Base-by-base conservation (phyloP, 345 rosid species). In the Noccaea caerulescens region DNA sequence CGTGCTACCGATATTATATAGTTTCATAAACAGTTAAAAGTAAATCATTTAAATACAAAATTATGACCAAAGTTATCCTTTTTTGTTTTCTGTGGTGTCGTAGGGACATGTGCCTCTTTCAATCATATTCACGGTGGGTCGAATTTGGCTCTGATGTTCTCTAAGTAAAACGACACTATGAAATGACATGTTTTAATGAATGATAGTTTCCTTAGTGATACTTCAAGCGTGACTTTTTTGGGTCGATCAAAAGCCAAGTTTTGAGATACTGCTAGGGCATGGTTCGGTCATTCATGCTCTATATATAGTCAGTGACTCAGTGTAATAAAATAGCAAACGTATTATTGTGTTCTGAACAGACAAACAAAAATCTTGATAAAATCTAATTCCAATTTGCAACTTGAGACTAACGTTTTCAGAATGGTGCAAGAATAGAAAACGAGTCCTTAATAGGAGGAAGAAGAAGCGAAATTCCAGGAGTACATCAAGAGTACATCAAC, bases 1-100 rank as follows among this genome's bases (percentile, higher is more conserved):
- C 79, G 79, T 76, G 79, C 79, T 56, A n/a, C 27, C 50, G 11
- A 62, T 76, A 38, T 56, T 55, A 63, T 69, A 57, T 58, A 41
- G 11, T 63, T 16, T 16, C 41, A 56, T 6, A 68, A 61, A 63
- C 36, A 38, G 55, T 57, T 33, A 41, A 69, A 63, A 57, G 47
- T 55, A 45, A 69, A 59, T 55, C 36, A 68, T 49, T 66, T 32
- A 50, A 52, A 61, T 61, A 45, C 52, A 62, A 55, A 46, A 8
- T 39, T 47, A 68, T 63, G 20, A 69, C 55, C 69, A 76, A 69
- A 76, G 75, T 69, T 18, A 68, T 54, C 13, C 57, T 63, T 73
- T 25, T 25, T 25, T 16, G 27, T 25, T 25, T 68, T 27, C 30
- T 61, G 7, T 61, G 4, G 58, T 68, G 57, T 36, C 49, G 75